Percentiles rank a stretch among this genome's conserved stretches.
Evolutionary conservation across 1,284 basidiomycete species (phyloP).

Genomic region (Ustilago loliicola): DNA sequence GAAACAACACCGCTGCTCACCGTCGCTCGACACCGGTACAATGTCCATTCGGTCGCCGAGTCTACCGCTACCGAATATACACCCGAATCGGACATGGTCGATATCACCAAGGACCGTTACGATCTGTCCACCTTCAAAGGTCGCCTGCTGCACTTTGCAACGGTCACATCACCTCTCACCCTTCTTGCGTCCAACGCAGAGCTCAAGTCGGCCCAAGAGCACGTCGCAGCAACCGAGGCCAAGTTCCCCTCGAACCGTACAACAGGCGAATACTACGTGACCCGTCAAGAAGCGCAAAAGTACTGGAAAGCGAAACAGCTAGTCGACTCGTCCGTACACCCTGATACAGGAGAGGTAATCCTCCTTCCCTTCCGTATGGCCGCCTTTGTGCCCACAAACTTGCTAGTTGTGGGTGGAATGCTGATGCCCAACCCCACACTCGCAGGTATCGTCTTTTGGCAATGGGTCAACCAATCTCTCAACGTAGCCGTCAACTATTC

Average conservation of each 20-base stretch:
- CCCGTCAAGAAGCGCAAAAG: conserved; percentile 36
- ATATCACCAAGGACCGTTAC: conserved; percentile 52
- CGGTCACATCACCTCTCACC: conserved; percentile 74
- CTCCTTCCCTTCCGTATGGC: conserved; percentile 74
- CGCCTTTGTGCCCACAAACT: conserved; percentile 75
- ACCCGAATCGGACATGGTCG: conserved; percentile 24
- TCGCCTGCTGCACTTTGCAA: conserved; percentile 74
- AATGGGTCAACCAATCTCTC: conserved; percentile 74
- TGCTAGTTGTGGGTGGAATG: conserved; percentile 73
- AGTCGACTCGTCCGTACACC: conserved; percentile 72
- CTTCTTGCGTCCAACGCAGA: conserved; percentile 71
- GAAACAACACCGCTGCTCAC: conserved; percentile 36
- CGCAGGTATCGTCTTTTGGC: conserved; percentile 73
- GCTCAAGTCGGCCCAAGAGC: conserved; percentile 45
- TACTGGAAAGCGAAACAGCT: conserved; percentile 60
- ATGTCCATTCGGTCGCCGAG: conserved; percentile 33
- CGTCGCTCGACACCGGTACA: conserved; percentile 33
- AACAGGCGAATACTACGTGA: conserved; percentile 39
- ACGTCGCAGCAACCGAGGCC: conserved; percentile 43
- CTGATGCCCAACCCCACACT: conserved; percentile 48
- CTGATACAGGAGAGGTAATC: conserved; percentile 70
- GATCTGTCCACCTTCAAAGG: conserved; percentile 67
- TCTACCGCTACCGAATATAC: conserved; percentile 19
- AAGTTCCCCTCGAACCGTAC: conserved; percentile 36
- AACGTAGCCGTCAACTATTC: conserved; percentile 70